Percentiles rank a stretch among this genome's conserved stretches.
Evolutionary conservation across 257 asterid genomes (phyloP).

Genomic region (Datura wrightii): DNA sequence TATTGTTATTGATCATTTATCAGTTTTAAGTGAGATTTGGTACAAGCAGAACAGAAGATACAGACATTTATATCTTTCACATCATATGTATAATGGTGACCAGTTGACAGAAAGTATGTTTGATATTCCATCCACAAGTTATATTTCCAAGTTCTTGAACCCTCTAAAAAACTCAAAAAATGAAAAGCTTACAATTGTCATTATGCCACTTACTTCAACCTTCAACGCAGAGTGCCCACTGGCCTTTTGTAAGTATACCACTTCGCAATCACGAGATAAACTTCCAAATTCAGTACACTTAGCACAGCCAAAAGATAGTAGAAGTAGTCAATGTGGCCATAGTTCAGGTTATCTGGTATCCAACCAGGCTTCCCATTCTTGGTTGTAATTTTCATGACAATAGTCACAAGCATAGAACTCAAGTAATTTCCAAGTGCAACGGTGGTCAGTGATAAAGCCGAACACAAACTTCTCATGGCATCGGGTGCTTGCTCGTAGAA

Average conservation of each 20-base stretch:
- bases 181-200: neutral
- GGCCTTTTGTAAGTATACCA: slow-evolving; percentile 64
- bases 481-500: slow-evolving; percentile 86
- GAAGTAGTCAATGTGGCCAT: slow-evolving; percentile 65
- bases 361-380: slow-evolving; percentile 63
- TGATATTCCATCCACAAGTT: neutral
- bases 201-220: neutral
- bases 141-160: slow-evolving; percentile 20
- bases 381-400: slow-evolving; percentile 54
- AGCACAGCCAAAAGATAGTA: slow-evolving; percentile 59
- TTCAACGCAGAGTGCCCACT: slow-evolving; percentile 48
- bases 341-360: slow-evolving; percentile 67
- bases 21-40: neutral
- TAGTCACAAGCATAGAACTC: slow-evolving; percentile 60
- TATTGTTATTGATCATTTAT: neutral
- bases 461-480: slow-evolving; percentile 67
- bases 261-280: slow-evolving; percentile 52
- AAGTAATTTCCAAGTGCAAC: slow-evolving; percentile 65
- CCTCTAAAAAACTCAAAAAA: neutral
- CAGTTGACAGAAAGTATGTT: neutral
- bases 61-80: neutral
- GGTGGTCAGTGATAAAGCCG: slow-evolving; percentile 67
- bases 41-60: neutral
- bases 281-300: slow-evolving; percentile 63
- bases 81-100: neutral